A percentile compares a stretch with the other conserved stretches of the same genome.
Evolutionary conservation across 192 early-diverging fungal species (phyloP).

Genomic region (Podila epicladia): DNA sequence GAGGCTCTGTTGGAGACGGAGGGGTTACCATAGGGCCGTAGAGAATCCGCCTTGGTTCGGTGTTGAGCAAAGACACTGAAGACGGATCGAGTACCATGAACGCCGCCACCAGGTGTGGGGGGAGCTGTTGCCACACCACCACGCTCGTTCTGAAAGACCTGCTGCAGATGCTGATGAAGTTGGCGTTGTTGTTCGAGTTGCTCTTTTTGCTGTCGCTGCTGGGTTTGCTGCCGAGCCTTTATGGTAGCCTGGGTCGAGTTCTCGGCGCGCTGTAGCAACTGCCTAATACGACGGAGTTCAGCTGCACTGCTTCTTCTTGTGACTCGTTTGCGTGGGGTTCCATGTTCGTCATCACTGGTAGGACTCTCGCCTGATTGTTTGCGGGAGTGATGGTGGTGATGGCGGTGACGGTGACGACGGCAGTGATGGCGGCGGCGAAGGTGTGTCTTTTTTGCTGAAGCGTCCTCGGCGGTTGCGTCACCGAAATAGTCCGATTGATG

Average conservation of each 20-base stretch:
- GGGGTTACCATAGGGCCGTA: not conserved
- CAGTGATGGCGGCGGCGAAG: not conserved
- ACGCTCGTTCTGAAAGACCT: constrained; percentile 18
- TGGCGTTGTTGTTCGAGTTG: constrained; percentile 5
- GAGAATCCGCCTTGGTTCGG: not conserved
- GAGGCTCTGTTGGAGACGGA: not conserved
- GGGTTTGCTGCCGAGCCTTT: constrained; percentile 19
- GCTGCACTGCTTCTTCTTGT: constrained; percentile 33
- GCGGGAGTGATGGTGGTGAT: not conserved
- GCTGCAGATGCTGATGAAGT: constrained; percentile 15
- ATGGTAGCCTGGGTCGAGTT: constrained; percentile 34
- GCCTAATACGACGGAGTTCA: constrained; percentile 37
- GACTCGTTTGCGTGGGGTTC: constrained; percentile 4
- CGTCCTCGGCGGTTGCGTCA: constrained; percentile 8
- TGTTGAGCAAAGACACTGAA: constrained; percentile 29
- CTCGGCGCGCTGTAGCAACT: constrained; percentile 41
- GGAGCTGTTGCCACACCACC: constrained; percentile 27
- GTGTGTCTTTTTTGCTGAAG: not conserved
- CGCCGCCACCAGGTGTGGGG: constrained; percentile 12
- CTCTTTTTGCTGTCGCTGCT: constrained; percentile 19
- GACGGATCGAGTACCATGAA: not conserved
- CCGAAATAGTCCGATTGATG: constrained; percentile 29
- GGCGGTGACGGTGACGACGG: not conserved
- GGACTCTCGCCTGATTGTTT: constrained; percentile 15
- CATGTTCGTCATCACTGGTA: constrained; percentile 15